Conservation (phyloP, 1,284 basidiomycete genomes). For the Pulchroboletus neoregius region DNA sequence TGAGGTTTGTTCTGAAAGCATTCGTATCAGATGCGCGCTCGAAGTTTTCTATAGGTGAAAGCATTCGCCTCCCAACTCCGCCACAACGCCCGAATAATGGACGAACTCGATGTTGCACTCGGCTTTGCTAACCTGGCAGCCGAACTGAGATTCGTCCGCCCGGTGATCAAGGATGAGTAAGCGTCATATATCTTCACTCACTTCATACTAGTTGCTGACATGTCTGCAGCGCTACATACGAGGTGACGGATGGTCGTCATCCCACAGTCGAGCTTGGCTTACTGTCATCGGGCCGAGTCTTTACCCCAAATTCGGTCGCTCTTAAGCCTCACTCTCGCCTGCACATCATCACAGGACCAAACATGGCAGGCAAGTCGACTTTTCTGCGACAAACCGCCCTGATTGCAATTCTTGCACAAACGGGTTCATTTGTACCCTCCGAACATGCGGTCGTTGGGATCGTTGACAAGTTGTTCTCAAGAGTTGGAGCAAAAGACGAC, state of each 20-base stretch:
- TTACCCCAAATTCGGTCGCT: conserved; percentile 78
- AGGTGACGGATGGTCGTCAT: conserved; percentile 81
- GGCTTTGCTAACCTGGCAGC: conserved; percentile 81
- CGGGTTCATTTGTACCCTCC: conserved; percentile 92
- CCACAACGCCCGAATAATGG: conserved; percentile 75
- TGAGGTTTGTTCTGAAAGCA: conserved; percentile 46
- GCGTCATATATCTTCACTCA: conserved; percentile 25
- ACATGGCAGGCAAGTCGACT: conserved; percentile 96
- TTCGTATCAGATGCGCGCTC: background rate
- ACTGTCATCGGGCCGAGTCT: conserved; percentile 67
- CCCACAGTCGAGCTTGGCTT: conserved; percentile 91
- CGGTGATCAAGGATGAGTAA: conserved; percentile 68
- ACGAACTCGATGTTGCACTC: conserved; percentile 86
- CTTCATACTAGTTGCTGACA: background rate
- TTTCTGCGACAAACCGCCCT: conserved; percentile 89
- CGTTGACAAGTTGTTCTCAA: conserved; percentile 88
- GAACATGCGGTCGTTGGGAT: conserved; percentile 75
- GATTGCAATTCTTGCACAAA: conserved; percentile 88
- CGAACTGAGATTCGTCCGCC: conserved; percentile 77
- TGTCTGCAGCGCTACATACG: conserved; percentile 51
- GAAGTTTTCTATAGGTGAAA: conserved; percentile 51
- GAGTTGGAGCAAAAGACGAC: conserved; percentile 96
- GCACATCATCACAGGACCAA: conserved; percentile 89
- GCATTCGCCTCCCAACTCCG: conserved; percentile 54
- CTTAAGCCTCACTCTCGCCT: conserved; percentile 61